Evolutionary conservation across 2,329 filamentous ascomycete genomes (phyloP).

Genomic region (Hysterium pulicare): DNA sequence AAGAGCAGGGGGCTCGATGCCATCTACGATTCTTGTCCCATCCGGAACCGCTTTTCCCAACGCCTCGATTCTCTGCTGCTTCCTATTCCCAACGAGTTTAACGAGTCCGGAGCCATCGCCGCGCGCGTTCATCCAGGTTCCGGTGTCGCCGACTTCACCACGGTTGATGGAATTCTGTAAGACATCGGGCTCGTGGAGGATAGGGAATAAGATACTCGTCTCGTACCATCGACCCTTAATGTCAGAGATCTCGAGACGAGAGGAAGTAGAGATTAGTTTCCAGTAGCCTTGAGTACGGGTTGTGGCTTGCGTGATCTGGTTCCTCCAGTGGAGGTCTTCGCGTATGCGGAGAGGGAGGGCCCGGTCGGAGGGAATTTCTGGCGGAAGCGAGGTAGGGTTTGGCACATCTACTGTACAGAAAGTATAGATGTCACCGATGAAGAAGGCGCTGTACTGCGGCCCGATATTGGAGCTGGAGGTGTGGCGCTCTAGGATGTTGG

Average conservation of each 20-base stretch:
- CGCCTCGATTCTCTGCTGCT: conserved; percentile 37
- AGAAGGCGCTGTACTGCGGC: conserved; percentile 27
- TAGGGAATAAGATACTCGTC: conserved; percentile 48
- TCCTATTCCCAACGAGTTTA: conserved; percentile 24
- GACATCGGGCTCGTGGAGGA: conserved; percentile 31
- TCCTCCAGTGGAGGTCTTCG: conserved; percentile 50
- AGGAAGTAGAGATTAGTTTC: conserved; percentile 37
- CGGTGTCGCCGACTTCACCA: conserved; percentile 41
- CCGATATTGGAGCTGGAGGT: conserved; percentile 12
- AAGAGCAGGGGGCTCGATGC: conserved; percentile 32
- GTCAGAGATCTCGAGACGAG: conserved; percentile 43
- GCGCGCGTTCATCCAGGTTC: conserved; percentile 47
- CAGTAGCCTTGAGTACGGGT: conserved; percentile 40
- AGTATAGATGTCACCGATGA: conserved; percentile 53
- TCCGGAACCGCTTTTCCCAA: conserved; percentile 42
- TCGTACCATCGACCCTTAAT: conserved; percentile 62
- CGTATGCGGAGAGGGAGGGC: conserved; percentile 51
- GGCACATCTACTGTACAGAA: conserved; percentile 37
- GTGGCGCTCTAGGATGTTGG: conserved; percentile 42
- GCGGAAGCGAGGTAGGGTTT: conserved; percentile 29
- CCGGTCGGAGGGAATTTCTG: conserved; percentile 36
- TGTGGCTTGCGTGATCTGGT: conserved; percentile 39
- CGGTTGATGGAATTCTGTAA: conserved; percentile 33
- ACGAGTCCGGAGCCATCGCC: conserved; percentile 35
- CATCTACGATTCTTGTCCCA: conserved; percentile 36